phyloP scores from a whole-genome alignment of 1,284 basidiomycete species.

The Moesziomyces sp. region DNA sequence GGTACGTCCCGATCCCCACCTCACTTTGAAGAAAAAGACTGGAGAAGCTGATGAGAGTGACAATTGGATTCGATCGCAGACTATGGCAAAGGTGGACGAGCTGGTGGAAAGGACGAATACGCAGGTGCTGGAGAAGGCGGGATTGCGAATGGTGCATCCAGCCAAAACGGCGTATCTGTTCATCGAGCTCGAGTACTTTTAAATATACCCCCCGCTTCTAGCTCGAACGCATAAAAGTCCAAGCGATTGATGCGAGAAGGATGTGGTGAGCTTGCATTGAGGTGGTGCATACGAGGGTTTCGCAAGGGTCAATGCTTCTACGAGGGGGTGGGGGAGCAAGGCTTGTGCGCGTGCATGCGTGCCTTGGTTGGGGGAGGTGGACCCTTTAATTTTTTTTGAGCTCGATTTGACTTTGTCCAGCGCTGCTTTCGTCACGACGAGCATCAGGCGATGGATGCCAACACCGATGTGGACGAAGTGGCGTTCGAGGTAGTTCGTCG shows the following conservation, averaged over 20 bases:
- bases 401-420: too few relatives aligned
- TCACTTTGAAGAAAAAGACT: too few relatives aligned
- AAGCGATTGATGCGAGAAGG: too few relatives aligned
- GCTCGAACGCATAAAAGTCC: too few relatives aligned
- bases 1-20: constrained; percentile 69
- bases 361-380: too few relatives aligned
- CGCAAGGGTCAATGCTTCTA: too few relatives aligned
- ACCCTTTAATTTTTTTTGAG: too few relatives aligned
- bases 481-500: background rate
- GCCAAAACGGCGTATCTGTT: constrained; percentile 82
- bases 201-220: background rate
- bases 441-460: background rate
- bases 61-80: constrained; percentile 70
- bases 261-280: too few relatives aligned
- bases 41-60: too few relatives aligned
- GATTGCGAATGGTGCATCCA: constrained; percentile 84
- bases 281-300: too few relatives aligned
- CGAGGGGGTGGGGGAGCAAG: too few relatives aligned
- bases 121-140: constrained; percentile 79
- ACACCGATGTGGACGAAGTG: background rate
- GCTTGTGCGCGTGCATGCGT: too few relatives aligned
- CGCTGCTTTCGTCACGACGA: background rate
- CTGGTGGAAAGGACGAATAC: constrained; percentile 77
- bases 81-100: constrained; percentile 77
- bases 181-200: constrained; percentile 69